These are phyloP conservation scores for Wallacemonas rigidus DNA, from an alignment of 208 protist species.

Conservation along the genomic window DNA sequence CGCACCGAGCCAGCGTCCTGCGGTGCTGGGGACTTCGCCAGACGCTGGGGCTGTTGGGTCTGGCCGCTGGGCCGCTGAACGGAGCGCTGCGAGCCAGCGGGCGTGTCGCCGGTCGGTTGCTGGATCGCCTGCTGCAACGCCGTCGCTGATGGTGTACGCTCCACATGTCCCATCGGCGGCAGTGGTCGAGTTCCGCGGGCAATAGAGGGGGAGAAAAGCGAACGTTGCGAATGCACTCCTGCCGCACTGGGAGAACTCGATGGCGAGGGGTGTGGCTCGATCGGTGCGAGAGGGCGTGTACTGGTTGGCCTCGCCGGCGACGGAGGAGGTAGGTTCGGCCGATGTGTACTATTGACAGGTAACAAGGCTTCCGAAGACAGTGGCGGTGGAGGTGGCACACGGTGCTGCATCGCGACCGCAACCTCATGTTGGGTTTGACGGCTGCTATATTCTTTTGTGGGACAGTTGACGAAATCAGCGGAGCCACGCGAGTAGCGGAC, in stretches of 20 bases:
- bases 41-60: not conserved
- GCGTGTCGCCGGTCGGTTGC: not conserved
- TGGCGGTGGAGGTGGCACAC: slow-evolving; percentile 10
- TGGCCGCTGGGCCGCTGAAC: not conserved
- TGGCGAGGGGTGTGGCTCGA: not conserved
- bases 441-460: not conserved
- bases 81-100: not conserved
- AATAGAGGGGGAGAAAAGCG: not conserved
- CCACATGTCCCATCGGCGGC: not conserved
- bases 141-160: not conserved
- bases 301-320: not conserved
- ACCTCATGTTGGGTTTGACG: not conserved
- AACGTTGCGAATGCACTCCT: not conserved
- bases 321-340: not conserved
- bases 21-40: not conserved
- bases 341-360: not conserved
- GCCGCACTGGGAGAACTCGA: not conserved
- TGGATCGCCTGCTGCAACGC: not conserved
- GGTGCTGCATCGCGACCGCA: not conserved
- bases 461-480: not conserved
- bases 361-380: not conserved
- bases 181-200: not conserved
- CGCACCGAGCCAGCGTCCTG: not conserved
- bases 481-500: not conserved
- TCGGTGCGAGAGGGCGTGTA: not conserved